Base-by-base conservation (phyloP, 805 yeast genomes). In the Lachancea sp. region DNA sequence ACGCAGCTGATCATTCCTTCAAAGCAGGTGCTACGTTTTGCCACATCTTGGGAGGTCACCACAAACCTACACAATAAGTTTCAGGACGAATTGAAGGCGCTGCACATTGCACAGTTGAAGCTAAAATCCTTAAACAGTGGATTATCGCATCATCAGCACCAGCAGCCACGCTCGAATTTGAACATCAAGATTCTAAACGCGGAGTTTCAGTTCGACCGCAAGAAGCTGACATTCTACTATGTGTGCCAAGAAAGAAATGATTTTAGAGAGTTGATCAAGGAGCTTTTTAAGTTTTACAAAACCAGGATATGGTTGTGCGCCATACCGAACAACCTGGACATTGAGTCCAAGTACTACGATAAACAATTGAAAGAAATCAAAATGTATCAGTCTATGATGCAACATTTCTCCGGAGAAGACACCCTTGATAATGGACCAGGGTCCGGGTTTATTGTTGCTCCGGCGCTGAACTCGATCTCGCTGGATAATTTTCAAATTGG, bases 251-350 rank as follows among this genome's bases (percentile, higher is more conserved):
- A 79, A 55, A 68, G 93, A 53, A 74, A 84, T 45, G 93, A 85
- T 59, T 84, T 84, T 59, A 69, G 91, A 47, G 83, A 78, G 38
- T 70, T 84, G 56, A 83, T 83, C 44, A 78, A 83, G 48, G 91
- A 84, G 56, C 65, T 84, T 26, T 84, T 82, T 70, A 79, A 82
- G 58, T 78, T 81, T 48, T 84, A 82, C 68, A 84, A 84, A 64
- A 83, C 90, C 0, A 71, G 91, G 56, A 84, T 84, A 51, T 85
- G 95, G 93, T 67, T 85, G 64, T 82, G 90, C 70, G 90, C 93
- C 0, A 84, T 83, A 22, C 56, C 69, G 64, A 64, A 63, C 38
- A 62, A 63, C 47, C 41, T 64, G 37, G 53, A 53, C 1, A 61
- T 64, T 37, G 63, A 61, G 37, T 41, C 52, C 11, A 61, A 61